Base-by-base conservation (phyloP, 441 rosid genomes). In the Geranium incanum region DNA sequence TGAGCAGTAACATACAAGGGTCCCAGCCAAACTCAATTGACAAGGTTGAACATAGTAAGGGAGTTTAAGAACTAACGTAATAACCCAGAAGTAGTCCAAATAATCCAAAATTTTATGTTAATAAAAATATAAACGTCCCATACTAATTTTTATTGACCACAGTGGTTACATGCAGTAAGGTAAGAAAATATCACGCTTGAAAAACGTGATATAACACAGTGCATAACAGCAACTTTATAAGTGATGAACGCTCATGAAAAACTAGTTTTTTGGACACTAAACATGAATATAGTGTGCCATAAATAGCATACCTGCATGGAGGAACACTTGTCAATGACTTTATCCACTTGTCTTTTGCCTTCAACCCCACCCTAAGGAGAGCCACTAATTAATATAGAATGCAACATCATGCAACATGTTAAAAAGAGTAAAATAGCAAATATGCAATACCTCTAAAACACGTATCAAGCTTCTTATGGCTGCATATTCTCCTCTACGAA, bases 291-390 rank as follows among this genome's bases (percentile, higher is more conserved):
- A 71, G 68, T 71, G 64, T 64, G 39, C 19, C 69, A 67, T 74
- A 69, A 43, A 76, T 72, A 75, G 48, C 68, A 76, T 80, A 95
- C 99, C 97, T 95, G 99, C 99, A 95, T 93, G 78, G 97, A 87
- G 70, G 98, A 86, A 83, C 99, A 95, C 85, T 89, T 93, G 84
- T 95, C 99, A 75, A 95, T 95, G 81, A 93, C 98, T 83, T 89
- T 89, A 79, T 95, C 99, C 64, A 95, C 98, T 83, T 89, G 97
- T 75, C 91, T 83, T 88, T 95, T 95, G 71, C 97, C 98, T 84
- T 95, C 99, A 65, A 93, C 97, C 73, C 99, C 99, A 71, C 99
- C 98, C 99, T 95, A 77, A 48, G 78, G 67, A 60, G 71, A 81
- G 67, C 70, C 76, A 79, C 67, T 57, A 13, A 66, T 75, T 71